Conservation (phyloP, 306 rosid species). For the Lathyrus tuberosus region DNA sequence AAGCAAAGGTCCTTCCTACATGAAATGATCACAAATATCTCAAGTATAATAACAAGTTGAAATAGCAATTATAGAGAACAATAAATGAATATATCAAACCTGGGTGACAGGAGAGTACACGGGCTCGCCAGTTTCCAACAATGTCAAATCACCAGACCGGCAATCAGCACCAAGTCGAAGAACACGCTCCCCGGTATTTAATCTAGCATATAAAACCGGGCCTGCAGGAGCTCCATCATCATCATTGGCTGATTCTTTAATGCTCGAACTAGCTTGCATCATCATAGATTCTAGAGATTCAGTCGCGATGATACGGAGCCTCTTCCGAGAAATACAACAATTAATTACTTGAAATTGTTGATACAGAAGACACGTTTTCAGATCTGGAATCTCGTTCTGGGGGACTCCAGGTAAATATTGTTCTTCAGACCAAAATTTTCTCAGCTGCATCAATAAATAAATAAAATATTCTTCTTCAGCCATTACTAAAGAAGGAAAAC, state of each 20-base stretch:
- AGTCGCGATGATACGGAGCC: conserved; percentile 67
- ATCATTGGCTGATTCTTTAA: conserved; percentile 46
- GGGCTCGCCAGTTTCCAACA: conserved; percentile 97
- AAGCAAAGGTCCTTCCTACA: conserved; percentile 95
- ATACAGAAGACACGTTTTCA: conserved; percentile 79
- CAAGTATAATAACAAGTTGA: conserved; percentile 30
- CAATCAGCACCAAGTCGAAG: conserved; percentile 81
- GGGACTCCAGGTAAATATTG: conserved; percentile 74
- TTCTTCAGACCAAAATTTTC: conserved; percentile 79
- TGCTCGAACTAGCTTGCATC: conserved; percentile 61
- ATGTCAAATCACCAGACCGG: conserved; percentile 60
- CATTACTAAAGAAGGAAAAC: conserved; percentile 29
- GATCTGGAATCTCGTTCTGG: conserved; percentile 82
- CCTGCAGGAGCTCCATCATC: conserved; percentile 43
- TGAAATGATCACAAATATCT: conserved; percentile 37
- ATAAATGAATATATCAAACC: conserved; percentile 54
- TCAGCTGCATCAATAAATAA: conserved; percentile 63
- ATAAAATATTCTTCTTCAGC: conserved; percentile 28
- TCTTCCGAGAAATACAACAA: conserved; percentile 89
- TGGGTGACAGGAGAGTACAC: conserved; percentile 91
- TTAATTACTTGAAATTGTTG: conserved; percentile 91
- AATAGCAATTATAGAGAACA: conserved; percentile 31
- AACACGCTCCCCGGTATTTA: conserved; percentile 78
- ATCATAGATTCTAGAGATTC: conserved; percentile 71
- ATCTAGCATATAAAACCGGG: conserved; percentile 71